Evolutionary conservation across 2,329 filamentous ascomycete genomes (phyloP), one percentile per base, ranked within the genome.

Genomic region (Beauveria australis): DNA sequence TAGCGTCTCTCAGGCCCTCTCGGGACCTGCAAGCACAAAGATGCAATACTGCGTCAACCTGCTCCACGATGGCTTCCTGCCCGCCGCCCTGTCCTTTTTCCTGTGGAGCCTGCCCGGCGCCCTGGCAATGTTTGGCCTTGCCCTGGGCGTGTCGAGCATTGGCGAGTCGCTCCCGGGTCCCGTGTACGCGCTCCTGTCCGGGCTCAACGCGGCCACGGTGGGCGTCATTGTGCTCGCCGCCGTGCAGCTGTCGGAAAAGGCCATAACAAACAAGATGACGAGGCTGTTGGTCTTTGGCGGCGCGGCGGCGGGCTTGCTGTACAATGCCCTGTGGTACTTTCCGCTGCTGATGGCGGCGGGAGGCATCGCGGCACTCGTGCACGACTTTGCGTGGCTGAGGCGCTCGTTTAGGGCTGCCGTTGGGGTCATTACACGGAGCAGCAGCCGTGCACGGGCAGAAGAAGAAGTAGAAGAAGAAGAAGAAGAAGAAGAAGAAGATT

Each of bases 241-340:
- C 0, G 84, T 89, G 0, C 75, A 89, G 68, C 76, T 91, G 0
- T 81, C 87, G 0, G 76, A 85, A 16, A 89, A 89, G 64, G 82
- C 87, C 0, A 86, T 91, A 59, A 85, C 81, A 0, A 87, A 91
- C 67, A 76, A 76, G 22, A 53, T 88, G 3, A 86, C 87, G 0
- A 75, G 88, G 1, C 73, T 86, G 0, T 65, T 91, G 1, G 83
- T 91, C 0, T 86, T 89, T 14, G 67, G 86, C 7, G 81, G 81
- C 3, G 88, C 77, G 0, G 78, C 80, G 9, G 87, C 86, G 0
- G 89, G 88, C 0, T 73, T 91, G 64, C 76, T 88, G 53, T 91
- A 91, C 66, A 89, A 85, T 54, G 82, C 87, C 0, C 72, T 91
- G 0, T 92, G 89, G 89, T 92, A 89, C 65, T 91, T 90, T 51